Percentiles rank a stretch among this genome's conserved stretches.
Evolutionary conservation across 31 red algal species (phyloP).

Genomic region (Bonnemaisonia californica): DNA sequence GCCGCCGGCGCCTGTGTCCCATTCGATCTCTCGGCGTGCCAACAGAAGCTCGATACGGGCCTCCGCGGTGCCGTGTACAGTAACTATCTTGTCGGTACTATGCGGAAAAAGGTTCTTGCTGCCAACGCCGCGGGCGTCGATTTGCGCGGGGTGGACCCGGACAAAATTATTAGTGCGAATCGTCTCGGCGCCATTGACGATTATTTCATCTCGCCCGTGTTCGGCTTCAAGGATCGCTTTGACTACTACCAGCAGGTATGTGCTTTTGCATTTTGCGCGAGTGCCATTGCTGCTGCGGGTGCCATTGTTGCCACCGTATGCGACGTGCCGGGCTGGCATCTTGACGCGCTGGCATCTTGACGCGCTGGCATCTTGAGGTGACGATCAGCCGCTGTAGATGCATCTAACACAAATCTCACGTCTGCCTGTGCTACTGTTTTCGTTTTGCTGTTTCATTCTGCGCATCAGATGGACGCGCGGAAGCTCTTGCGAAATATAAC

Average conservation of each 20-base stretch:
- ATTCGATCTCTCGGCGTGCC: conserved; percentile 75
- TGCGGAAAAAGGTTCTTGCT: conserved; percentile 55
- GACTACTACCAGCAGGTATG: conserved; percentile 86
- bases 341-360: too few relatives aligned
- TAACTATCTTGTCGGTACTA: conserved; percentile 57
- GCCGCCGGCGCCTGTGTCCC: conserved; percentile 87
- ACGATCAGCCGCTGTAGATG: too few relatives aligned
- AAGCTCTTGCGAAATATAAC: conserved; percentile 55
- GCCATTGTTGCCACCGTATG: too few relatives aligned
- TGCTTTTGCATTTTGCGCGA: too few relatives aligned
- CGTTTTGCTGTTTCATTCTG: too few relatives aligned
- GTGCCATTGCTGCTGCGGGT: too few relatives aligned
- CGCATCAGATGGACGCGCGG: conserved; percentile 58
- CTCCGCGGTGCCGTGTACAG: conserved; percentile 72
- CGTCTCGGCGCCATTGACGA: conserved; percentile 87
- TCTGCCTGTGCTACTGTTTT: not conserved
- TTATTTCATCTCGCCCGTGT: conserved; percentile 83
- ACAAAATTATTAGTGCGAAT: conserved; percentile 37
- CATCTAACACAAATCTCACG: too few relatives aligned
- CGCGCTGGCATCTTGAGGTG: too few relatives aligned
- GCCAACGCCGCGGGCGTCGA: conserved; percentile 32
- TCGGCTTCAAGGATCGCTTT: conserved; percentile 77
- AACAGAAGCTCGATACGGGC: conserved; percentile 72
- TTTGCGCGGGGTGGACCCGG: conserved; percentile 33
- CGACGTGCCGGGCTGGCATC: too few relatives aligned